Evolutionary conservation across 257 asterid species (phyloP).

Genomic region (Jacaranda copaia): DNA sequence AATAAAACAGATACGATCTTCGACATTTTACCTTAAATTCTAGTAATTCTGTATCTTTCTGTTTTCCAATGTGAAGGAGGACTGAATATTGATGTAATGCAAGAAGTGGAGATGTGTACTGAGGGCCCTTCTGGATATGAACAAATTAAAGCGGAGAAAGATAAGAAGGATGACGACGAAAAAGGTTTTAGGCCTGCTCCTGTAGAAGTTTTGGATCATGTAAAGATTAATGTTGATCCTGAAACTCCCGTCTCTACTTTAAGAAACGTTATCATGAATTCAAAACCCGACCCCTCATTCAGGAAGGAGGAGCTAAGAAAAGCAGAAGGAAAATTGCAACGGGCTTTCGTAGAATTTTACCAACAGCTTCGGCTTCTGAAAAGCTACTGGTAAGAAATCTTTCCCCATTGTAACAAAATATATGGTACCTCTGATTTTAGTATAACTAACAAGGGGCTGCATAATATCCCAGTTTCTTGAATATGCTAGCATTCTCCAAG

Average conservation of each 20-base stretch:
- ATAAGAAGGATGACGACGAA: neutral
- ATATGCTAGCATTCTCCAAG: slow-evolving; percentile 77
- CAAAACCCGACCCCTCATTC: slow-evolving; percentile 48
- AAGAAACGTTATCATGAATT: slow-evolving; percentile 45
- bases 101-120: slow-evolving; percentile 55
- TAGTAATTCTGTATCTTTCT: neutral
- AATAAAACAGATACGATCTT: no score
- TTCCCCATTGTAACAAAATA: neutral
- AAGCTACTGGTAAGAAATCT: slow-evolving; percentile 54
- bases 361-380: slow-evolving; percentile 68
- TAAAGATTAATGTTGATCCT: slow-evolving; percentile 63
- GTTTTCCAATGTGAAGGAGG: slow-evolving; percentile 36
- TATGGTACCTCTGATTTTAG: neutral
- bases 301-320: slow-evolving; percentile 56
- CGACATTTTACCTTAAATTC: no score
- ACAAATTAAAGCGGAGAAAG: slow-evolving; percentile 21
- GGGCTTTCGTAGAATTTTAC: slow-evolving; percentile 68
- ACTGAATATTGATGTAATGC: slow-evolving; percentile 51
- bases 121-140: slow-evolving; percentile 35
- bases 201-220: slow-evolving; percentile 53
- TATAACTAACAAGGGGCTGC: slow-evolving; percentile 25
- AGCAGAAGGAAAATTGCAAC: slow-evolving; percentile 57
- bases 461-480: slow-evolving; percentile 62
- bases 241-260: slow-evolving; percentile 70
- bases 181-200: slow-evolving; percentile 46